These are phyloP conservation scores for Penicillium malachiteum DNA, from an alignment of 495 filamentous ascomycete genomes.

Conservation along the genomic window DNA sequence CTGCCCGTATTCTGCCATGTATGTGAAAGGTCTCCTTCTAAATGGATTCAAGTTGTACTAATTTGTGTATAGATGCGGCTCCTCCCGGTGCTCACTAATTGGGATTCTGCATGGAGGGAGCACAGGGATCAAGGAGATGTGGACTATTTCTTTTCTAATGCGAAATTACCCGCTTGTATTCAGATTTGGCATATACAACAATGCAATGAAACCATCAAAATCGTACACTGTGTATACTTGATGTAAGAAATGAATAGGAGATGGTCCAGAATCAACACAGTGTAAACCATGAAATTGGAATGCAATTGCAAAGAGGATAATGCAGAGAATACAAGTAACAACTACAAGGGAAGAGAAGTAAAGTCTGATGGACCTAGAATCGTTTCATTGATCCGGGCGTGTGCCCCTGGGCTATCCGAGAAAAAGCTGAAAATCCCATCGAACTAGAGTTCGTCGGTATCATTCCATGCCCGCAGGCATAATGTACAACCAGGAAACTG, in stretches of 20 bases:
- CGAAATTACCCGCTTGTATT: background rate
- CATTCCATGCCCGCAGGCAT: conserved; percentile 71
- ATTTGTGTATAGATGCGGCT: conserved; percentile 16
- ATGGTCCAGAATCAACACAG: too few species aligned
- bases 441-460: conserved; percentile 43
- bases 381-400: conserved; percentile 29
- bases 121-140: background rate
- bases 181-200: background rate
- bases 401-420: conserved; percentile 26
- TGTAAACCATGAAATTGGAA: too few species aligned
- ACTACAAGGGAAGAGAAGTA: background rate
- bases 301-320: too few species aligned
- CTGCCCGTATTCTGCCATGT: conserved; percentile 76
- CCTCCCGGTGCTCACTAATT: conserved; percentile 20
- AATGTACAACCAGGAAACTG: conserved; percentile 89
- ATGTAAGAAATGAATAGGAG: too few species aligned
- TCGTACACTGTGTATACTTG: too few species aligned
- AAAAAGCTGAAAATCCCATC: conserved; percentile 30
- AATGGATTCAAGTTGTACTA: conserved; percentile 2
- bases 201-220: too few species aligned
- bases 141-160: background rate
- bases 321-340: background rate
- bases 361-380: conserved; percentile 26
- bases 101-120: background rate
- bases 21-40: conserved; percentile 36